Evolutionary conservation across 768 basidiomycete species (phyloP), one percentile per base, ranked within the genome.

Genomic region (Suillus sp.): DNA sequence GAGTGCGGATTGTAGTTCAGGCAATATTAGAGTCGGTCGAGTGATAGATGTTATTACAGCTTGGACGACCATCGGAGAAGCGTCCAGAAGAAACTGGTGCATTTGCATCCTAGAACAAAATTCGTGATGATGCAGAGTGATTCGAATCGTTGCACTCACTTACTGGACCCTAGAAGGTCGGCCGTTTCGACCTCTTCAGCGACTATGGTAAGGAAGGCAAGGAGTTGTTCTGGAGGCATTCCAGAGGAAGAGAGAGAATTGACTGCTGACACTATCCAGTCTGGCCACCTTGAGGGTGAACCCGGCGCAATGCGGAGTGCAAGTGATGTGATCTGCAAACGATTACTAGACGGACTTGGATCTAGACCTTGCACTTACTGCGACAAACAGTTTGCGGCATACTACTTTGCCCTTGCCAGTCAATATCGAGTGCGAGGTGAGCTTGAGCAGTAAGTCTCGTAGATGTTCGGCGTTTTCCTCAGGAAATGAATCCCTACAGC

Each of bases 371-470:
- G 54, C 25, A 69, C 90, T 72, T 78, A 96, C 93, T 57, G 92
- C 87, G 27, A 95, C 92, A 72, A 91, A 97, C 20, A 96, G 78
- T 71, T 96, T 97, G 61, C 93, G 86, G 37, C 94, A 81, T 64
- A 93, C 91, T 66, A 93, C 81, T 66, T 86, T 90, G 70, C 79
- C 84, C 61, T 81, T 83, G 8, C 86, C 81, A 25, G 82, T 79
- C 16, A 81, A 75, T 48, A 90, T 82, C 2, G 91, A 84, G 62
- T 87, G 85, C 1, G 84, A 84, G 2, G 92, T 89, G 37, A 93
- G 78, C 60, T 88, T 83, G 16, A 96, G 78, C 38, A 95, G 75
- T 59, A 91, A 77, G 65, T 90, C 84, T 18, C 87, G 83, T 30
- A 96, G 80, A 16, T 78, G 73, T 37, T 81, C 75, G 1, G 82